phyloP scores from a whole-genome alignment of 1,139 yeast genomes.

The Nakaseomyces sp. region DNA sequence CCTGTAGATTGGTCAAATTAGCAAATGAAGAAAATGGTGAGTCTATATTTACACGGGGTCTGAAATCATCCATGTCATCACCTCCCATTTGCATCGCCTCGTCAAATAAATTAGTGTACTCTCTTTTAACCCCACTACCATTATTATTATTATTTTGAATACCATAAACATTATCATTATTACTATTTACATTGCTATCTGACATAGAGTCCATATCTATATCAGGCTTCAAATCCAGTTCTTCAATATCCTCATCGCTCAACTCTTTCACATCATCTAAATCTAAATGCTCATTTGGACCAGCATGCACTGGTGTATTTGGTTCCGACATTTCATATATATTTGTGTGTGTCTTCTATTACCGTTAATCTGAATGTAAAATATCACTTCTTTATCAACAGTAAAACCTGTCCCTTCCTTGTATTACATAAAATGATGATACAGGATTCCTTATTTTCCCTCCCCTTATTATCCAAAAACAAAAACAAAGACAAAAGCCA shows the following conservation, averaged over 20 bases:
- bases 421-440: too few species aligned
- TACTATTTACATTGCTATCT: too few species aligned
- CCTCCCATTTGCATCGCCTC: slow-evolving; percentile 8
- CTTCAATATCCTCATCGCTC: slow-evolving; percentile 27
- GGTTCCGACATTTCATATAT: slow-evolving; percentile 29
- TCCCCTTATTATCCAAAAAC: too few species aligned
- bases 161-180: too few species aligned
- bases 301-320: slow-evolving; percentile 42
- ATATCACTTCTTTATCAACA: too few species aligned
- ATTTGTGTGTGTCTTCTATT: not conserved
- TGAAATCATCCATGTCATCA: slow-evolving; percentile 27
- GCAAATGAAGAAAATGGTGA: slow-evolving; percentile 28
- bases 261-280: slow-evolving; percentile 27
- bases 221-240: slow-evolving; percentile 29
- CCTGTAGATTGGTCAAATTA: slow-evolving; percentile 8
- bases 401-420: too few species aligned
- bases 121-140: not conserved
- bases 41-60: slow-evolving; percentile 24
- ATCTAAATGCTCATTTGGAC: slow-evolving; percentile 38
- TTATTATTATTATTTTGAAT: not conserved
- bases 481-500: too few species aligned
- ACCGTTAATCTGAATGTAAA: too few species aligned
- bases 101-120: not conserved
- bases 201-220: slow-evolving; percentile 18
- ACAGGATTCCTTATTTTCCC: too few species aligned